Percentiles rank a stretch among this genome's conserved stretches.
Evolutionary conservation across 1,284 basidiomycete species (phyloP).

Genomic region (Phylloporus gajari): DNA sequence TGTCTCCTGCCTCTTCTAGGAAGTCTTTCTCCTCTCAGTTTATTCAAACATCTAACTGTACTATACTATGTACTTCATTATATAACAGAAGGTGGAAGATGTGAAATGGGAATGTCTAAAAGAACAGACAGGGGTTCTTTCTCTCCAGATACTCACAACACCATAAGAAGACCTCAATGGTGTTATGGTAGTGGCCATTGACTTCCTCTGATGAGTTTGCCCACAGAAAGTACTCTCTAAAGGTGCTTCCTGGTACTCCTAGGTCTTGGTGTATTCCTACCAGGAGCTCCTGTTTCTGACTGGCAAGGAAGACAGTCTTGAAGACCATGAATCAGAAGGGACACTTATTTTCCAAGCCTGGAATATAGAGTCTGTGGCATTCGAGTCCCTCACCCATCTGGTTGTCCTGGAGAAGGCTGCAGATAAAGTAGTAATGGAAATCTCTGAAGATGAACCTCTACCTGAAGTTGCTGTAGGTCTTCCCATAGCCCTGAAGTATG

Average conservation of each 20-base stretch:
- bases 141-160: conserved; percentile 2
- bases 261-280: background rate
- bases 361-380: background rate
- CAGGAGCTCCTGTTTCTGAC: background rate
- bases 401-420: background rate
- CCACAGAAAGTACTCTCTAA: background rate
- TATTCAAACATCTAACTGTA: too few species aligned
- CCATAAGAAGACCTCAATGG: conserved; percentile 8
- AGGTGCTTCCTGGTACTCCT: background rate
- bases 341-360: background rate
- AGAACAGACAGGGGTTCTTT: background rate
- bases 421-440: conserved; percentile 1
- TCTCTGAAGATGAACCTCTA: background rate
- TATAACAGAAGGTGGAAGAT: too few species aligned
- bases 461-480: background rate
- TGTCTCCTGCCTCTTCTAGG: too few species aligned
- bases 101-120: background rate
- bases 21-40: too few species aligned
- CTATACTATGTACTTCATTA: too few species aligned
- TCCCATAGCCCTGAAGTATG: background rate
- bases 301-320: background rate
- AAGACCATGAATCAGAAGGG: background rate
- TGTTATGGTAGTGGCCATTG: background rate
- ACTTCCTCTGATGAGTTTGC: background rate
- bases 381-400: background rate